Percentiles rank a stretch among this genome's conserved stretches.
Evolutionary conservation across 805 yeast genomes (phyloP).

Genomic region (Wickerhamomyces strasburgensis): DNA sequence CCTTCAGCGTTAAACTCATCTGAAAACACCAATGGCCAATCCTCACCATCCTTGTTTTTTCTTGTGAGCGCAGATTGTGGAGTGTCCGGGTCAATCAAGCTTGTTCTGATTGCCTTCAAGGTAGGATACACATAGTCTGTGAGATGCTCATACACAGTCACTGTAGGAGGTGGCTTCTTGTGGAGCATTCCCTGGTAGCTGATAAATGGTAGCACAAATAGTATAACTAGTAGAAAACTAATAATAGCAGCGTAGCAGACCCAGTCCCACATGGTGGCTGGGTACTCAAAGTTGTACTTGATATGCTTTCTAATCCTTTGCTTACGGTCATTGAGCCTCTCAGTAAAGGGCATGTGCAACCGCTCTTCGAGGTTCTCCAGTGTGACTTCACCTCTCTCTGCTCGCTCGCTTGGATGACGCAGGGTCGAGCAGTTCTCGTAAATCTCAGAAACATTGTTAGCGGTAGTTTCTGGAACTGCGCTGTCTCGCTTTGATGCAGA

Average conservation of each 20-base stretch:
- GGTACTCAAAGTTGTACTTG: not conserved
- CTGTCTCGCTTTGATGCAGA: conserved; percentile 1
- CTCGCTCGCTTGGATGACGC: not conserved
- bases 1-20: conserved; percentile 47
- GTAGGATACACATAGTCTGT: conserved; percentile 54
- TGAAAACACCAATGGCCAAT: conserved; percentile 41
- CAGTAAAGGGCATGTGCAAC: not conserved
- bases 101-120: conserved; percentile 53
- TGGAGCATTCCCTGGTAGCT: conserved; percentile 2
- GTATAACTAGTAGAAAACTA: not conserved
- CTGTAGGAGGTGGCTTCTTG: not conserved
- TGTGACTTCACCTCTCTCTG: not conserved
- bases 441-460: too few relatives aligned
- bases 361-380: not conserved
- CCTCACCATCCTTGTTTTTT: conserved; percentile 29
- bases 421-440: not conserved
- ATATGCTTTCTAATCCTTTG: not conserved
- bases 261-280: too few relatives aligned
- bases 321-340: conserved; percentile 1
- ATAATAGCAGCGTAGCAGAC: not conserved
- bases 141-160: conserved; percentile 31
- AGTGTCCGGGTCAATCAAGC: conserved; percentile 69
- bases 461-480: too few relatives aligned
- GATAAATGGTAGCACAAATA: conserved; percentile 1
- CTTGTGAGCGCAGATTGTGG: conserved; percentile 44